These are phyloP conservation scores for Venturia effusa DNA, from an alignment of 2,329 filamentous ascomycete genomes.

Conservation along the genomic window DNA sequence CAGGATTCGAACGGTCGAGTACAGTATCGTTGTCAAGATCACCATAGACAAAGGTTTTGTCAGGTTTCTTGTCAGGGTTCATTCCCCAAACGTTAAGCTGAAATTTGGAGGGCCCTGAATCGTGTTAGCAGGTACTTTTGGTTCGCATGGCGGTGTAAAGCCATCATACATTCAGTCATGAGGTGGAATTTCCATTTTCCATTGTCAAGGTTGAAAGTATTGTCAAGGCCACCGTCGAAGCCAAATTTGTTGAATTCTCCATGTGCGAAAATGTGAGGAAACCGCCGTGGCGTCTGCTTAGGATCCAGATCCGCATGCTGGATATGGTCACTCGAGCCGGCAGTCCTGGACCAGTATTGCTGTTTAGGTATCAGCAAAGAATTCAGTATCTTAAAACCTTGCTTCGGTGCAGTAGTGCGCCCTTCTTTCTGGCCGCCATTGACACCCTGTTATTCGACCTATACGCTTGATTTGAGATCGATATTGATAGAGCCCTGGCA, in stretches of 20 bases:
- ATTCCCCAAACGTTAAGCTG: constrained; percentile 59
- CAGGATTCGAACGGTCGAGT: constrained; percentile 51
- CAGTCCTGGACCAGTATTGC: constrained; percentile 49
- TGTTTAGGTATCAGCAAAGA: not conserved
- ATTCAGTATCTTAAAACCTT: not conserved
- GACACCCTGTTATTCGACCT: no score
- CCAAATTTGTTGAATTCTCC: constrained; percentile 54
- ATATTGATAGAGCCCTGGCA: no score
- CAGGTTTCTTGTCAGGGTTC: constrained; percentile 50
- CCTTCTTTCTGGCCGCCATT: no score
- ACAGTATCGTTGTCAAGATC: constrained; percentile 51
- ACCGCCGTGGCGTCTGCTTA: constrained; percentile 34
- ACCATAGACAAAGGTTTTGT: constrained; percentile 48
- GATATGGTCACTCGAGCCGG: constrained; percentile 48
- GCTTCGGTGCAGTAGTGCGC: no score
- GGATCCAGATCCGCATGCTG: constrained; percentile 46
- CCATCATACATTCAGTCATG: constrained; percentile 52
- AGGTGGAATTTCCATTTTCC: constrained; percentile 49
- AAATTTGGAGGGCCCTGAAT: constrained; percentile 17
- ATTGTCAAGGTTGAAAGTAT: constrained; percentile 36
- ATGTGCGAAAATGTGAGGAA: constrained; percentile 53
- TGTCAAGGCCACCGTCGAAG: constrained; percentile 48
- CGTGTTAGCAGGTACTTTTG: not conserved
- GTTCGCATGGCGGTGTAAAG: constrained; percentile 18
- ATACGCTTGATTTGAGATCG: no score